A percentile compares a stretch with the other conserved stretches of the same genome.
These are phyloP conservation scores for Ceratobasidium sp. DNA, from an alignment of 1,284 basidiomycete genomes.

Conservation along the genomic window DNA sequence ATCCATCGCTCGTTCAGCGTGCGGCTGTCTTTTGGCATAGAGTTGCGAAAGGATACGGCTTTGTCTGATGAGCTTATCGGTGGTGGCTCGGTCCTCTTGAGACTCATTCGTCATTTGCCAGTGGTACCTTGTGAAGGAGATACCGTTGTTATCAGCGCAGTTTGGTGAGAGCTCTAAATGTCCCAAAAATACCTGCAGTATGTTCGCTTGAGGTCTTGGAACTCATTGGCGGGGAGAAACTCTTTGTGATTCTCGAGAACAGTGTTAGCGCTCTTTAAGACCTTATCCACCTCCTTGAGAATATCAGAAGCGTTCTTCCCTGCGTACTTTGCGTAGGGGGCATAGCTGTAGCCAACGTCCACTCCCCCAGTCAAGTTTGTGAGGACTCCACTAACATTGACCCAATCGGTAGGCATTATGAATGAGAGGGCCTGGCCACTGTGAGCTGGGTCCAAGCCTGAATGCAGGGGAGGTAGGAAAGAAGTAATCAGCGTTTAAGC, in stretches of 20 bases:
- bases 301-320: neutral
- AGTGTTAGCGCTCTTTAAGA: neutral
- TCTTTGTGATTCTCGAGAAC: neutral
- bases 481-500: neutral
- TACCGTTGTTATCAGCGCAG: neutral
- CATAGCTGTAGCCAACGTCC: neutral
- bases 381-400: neutral
- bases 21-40: neutral
- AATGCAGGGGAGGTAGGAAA: neutral
- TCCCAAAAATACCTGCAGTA: conserved; percentile 12
- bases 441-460: neutral
- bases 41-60: conserved; percentile 23
- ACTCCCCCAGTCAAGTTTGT: neutral
- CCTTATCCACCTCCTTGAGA: neutral
- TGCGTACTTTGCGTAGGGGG: neutral
- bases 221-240: neutral
- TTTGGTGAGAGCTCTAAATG: neutral
- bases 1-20: neutral
- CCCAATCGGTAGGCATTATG: neutral
- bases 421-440: neutral
- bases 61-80: conserved; percentile 14
- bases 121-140: conserved; percentile 1
- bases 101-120: conserved; percentile 31
- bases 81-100: conserved; percentile 16
- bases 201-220: neutral